Conservation (phyloP, 2,329 filamentous ascomycete species). For the Truncatella angustata region DNA sequence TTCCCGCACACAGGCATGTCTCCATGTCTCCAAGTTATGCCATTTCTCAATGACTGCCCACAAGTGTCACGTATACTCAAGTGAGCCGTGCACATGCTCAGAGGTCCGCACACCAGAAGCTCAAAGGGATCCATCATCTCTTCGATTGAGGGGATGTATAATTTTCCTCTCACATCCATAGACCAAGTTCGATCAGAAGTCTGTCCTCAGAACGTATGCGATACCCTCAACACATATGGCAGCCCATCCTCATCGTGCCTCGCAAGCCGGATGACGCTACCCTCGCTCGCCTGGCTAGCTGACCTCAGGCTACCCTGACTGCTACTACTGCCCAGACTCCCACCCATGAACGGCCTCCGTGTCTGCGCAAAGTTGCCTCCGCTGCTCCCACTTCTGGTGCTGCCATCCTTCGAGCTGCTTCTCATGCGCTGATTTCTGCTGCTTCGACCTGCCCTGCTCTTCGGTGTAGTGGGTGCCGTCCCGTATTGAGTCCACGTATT, state of each 20-base stretch:
- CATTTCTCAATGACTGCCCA: too few relatives aligned
- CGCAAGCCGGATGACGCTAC: constrained; percentile 45
- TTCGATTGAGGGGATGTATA: too few relatives aligned
- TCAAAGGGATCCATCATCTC: too few relatives aligned
- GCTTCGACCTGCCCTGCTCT: constrained; percentile 29
- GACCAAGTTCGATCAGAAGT: too few relatives aligned
- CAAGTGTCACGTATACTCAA: too few relatives aligned
- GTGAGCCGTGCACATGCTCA: too few relatives aligned
- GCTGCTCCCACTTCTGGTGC: constrained; percentile 16
- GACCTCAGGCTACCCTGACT: constrained; percentile 36
- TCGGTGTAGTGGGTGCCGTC: constrained; percentile 54
- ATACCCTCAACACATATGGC: constrained; percentile 33
- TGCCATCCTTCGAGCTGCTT: constrained; percentile 20
- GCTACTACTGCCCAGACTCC: constrained; percentile 27
- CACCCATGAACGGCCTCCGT: constrained; percentile 35
- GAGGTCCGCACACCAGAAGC: too few relatives aligned
- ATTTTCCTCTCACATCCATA: too few relatives aligned
- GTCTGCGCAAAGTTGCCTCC: constrained; percentile 41
- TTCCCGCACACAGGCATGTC: too few relatives aligned
- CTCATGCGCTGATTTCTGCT: constrained; percentile 19
- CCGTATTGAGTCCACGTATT: constrained; percentile 41
- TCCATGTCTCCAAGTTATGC: too few relatives aligned
- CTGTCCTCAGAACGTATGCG: constrained; percentile 18
- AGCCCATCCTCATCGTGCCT: constrained; percentile 33
- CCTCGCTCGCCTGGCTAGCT: constrained; percentile 29